Conservation (phyloP, 371 early-diverging fungal species). For the Choanephora cucurbitarum region DNA sequence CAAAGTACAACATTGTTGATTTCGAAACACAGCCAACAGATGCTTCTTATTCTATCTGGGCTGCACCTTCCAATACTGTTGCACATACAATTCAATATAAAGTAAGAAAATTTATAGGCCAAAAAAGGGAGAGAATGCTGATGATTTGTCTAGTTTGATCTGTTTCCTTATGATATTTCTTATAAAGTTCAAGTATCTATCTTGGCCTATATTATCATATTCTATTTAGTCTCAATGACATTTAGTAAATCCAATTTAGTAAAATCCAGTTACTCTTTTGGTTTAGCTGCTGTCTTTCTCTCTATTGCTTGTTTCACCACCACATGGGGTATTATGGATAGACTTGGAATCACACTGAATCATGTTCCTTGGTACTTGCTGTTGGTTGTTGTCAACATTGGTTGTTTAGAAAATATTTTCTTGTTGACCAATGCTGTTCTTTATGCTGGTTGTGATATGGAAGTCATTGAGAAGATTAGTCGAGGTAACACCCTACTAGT, state of each 20-base stretch:
- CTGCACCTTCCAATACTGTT: constrained; percentile 14
- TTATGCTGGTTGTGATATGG: constrained; percentile 65
- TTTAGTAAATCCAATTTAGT: constrained; percentile 68
- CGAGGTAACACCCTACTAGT: constrained; percentile 35
- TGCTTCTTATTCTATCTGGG: constrained; percentile 7
- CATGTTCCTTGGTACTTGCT: constrained; percentile 60
- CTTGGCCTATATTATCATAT: constrained; percentile 33
- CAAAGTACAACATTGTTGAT: constrained; percentile 14
- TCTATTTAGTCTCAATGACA: constrained; percentile 65
- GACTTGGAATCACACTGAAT: constrained; percentile 25
- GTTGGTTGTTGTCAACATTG: constrained; percentile 68
- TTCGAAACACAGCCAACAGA: background rate
- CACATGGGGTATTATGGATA: constrained; percentile 31
- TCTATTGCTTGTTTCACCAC: constrained; percentile 35
- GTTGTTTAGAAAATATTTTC: constrained; percentile 74
- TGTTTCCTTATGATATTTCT: constrained; percentile 30
- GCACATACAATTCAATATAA: constrained; percentile 35
- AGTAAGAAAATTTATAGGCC: constrained; percentile 15
- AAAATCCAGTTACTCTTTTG: constrained; percentile 73
- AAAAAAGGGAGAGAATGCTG: background rate
- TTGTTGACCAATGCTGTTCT: constrained; percentile 71
- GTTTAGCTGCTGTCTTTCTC: constrained; percentile 60
- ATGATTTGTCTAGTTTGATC: constrained; percentile 25
- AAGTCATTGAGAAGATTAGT: constrained; percentile 71
- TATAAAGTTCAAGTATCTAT: constrained; percentile 24